Conservation (phyloP, 1,139 yeast species). For the Kodamaea ohmeri region DNA sequence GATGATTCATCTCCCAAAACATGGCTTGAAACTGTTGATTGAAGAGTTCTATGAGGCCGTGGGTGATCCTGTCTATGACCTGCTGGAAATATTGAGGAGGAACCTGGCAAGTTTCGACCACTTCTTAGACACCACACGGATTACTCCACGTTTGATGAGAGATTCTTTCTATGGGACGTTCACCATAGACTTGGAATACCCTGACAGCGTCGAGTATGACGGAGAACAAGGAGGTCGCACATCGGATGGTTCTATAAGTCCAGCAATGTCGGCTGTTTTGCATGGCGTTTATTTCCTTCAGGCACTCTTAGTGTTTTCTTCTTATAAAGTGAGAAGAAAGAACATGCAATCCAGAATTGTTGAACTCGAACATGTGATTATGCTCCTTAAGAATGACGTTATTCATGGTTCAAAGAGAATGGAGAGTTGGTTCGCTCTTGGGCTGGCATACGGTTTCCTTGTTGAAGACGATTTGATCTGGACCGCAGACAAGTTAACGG, state of each 20-base stretch:
- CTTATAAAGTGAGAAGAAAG: conserved; percentile 66
- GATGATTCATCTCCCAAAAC: conserved; percentile 52
- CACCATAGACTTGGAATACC: conserved; percentile 30
- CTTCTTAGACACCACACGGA: conserved; percentile 47
- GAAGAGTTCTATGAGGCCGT: conserved; percentile 72
- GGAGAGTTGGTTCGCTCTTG: conserved; percentile 85
- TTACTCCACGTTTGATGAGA: conserved; percentile 51
- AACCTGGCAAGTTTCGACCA: conserved; percentile 47
- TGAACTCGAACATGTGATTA: conserved; percentile 73
- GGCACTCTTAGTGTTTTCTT: conserved; percentile 64
- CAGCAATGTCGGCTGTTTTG: conserved; percentile 17
- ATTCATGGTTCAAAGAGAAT: conserved; percentile 62
- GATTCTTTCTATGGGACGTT: conserved; percentile 59
- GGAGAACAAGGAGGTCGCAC: conserved; percentile 3
- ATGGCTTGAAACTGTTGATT: conserved; percentile 67
- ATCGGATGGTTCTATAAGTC: background rate
- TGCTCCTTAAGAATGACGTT: conserved; percentile 64
- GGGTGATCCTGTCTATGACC: conserved; percentile 59
- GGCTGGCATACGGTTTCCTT: conserved; percentile 73
- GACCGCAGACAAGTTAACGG: conserved; percentile 81
- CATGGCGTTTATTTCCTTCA: conserved; percentile 72
- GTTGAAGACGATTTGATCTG: conserved; percentile 89
- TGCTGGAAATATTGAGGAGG: conserved; percentile 32
- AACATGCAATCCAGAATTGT: conserved; percentile 77
- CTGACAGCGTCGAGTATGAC: conserved; percentile 1